Percentiles rank a stretch among this genome's conserved stretches.
These are phyloP conservation scores for Aspergillus hortae DNA, from an alignment of 2,329 filamentous ascomycete species.

Conservation along the genomic window DNA sequence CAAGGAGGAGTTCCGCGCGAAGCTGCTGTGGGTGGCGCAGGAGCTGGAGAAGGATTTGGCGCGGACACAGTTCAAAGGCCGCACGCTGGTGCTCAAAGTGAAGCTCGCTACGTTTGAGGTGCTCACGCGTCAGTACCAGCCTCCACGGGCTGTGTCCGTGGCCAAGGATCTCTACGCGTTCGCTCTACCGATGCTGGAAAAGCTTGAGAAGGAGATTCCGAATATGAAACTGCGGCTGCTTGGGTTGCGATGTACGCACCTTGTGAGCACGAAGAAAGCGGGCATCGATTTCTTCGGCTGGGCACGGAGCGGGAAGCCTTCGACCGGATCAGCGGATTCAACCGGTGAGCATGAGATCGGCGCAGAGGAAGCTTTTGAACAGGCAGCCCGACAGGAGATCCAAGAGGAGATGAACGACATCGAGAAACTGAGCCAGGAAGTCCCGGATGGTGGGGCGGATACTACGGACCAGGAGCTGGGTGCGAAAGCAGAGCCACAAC, in stretches of 20 bases:
- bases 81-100: conserved; percentile 87
- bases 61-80: conserved; percentile 76
- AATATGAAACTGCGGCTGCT: conserved; percentile 77
- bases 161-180: conserved; percentile 82
- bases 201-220: conserved; percentile 78
- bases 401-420: conserved; percentile 60
- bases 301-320: conserved; percentile 20
- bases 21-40: conserved; percentile 75
- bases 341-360: conserved; percentile 61
- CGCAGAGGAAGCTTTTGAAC: conserved; percentile 65
- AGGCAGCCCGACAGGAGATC: conserved; percentile 57
- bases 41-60: conserved; percentile 83
- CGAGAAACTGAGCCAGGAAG: conserved; percentile 60
- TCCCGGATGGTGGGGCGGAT: conserved; percentile 10
- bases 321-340: conserved; percentile 15
- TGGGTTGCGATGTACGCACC: conserved; percentile 81
- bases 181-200: conserved; percentile 76
- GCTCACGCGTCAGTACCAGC: conserved; percentile 70
- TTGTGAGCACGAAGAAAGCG: conserved; percentile 79
- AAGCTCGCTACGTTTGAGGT: conserved; percentile 95
- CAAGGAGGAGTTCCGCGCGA: conserved; percentile 65
- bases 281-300: conserved; percentile 77
- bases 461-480: conserved; percentile 24
- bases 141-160: conserved; percentile 66
- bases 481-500: conserved; percentile 11